Conservation (phyloP, 140 eudicot genomes). For the Cichorium intybus region DNA sequence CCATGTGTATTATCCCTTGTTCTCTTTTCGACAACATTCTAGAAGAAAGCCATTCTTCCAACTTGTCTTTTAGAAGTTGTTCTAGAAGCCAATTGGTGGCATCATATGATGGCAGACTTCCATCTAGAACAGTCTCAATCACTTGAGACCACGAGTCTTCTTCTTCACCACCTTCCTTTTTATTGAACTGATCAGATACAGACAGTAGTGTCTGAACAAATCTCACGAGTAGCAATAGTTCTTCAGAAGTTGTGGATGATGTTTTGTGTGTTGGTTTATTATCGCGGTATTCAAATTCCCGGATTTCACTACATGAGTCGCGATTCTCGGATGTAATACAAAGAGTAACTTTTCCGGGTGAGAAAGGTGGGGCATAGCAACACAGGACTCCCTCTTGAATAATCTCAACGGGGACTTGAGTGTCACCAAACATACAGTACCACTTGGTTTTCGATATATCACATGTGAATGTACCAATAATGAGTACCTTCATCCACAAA, state of each 20-base stretch:
- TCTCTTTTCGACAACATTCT: constrained; percentile 75
- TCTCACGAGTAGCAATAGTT: constrained; percentile 67
- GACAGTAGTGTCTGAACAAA: constrained; percentile 72
- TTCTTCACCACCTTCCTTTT: constrained; percentile 56
- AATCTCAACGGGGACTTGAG: constrained; percentile 78
- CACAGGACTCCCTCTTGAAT: constrained; percentile 84
- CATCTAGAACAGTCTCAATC: constrained; percentile 61
- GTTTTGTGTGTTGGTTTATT: constrained; percentile 38
- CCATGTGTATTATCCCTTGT: constrained; percentile 94
- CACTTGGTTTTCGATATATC: constrained; percentile 56
- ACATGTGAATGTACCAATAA: constrained; percentile 71
- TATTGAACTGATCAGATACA: constrained; percentile 34
- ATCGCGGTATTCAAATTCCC: constrained; percentile 79
- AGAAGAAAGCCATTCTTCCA: constrained; percentile 72
- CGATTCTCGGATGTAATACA: constrained; percentile 83
- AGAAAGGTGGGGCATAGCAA: constrained; percentile 71
- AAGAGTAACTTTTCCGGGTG: constrained; percentile 71
- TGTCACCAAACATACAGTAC: constrained; percentile 92
- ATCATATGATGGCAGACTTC: constrained; percentile 43
- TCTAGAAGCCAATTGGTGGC: constrained; percentile 71
- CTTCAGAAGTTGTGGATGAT: constrained; percentile 52
- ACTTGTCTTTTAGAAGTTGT: constrained; percentile 83
- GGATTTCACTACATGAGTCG: constrained; percentile 82
- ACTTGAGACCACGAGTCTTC: constrained; percentile 80
- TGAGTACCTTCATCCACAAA: constrained; percentile 56